These are phyloP conservation scores for Alternaria viburni DNA, from an alignment of 2,329 filamentous ascomycete genomes.

Conservation along the genomic window DNA sequence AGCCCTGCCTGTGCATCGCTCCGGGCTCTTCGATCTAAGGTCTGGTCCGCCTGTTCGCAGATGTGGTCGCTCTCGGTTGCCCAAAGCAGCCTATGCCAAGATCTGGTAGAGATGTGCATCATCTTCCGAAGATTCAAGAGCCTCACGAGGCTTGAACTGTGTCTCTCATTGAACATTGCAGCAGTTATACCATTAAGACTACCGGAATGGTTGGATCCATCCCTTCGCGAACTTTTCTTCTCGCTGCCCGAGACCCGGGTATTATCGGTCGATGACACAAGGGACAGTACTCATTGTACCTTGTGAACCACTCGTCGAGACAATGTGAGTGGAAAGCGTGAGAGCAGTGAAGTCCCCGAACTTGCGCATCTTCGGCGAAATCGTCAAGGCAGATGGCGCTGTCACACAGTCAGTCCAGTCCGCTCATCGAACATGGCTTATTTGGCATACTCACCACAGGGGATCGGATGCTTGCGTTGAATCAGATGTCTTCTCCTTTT, in stretches of 20 bases:
- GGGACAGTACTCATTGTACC: conserved; percentile 48
- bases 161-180: not conserved
- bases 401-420: conserved; percentile 4
- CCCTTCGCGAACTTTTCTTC: conserved; percentile 10
- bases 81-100: not conserved
- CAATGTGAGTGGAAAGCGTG: conserved; percentile 48
- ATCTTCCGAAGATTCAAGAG: not conserved
- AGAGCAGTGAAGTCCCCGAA: conserved; percentile 43
- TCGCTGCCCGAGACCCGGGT: conserved; percentile 24
- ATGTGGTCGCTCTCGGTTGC: not conserved
- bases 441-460: conserved; percentile 29
- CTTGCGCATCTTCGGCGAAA: conserved; percentile 40
- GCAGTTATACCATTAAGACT: conserved; percentile 31
- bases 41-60: not conserved
- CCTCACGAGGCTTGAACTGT: not conserved
- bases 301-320: conserved; percentile 47
- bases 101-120: not conserved
- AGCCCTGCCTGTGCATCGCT: not conserved
- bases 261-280: conserved; percentile 48
- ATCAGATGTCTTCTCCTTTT: conserved; percentile 28
- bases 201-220: conserved; percentile 21
- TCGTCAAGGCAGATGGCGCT: conserved; percentile 49
- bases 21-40: not conserved
- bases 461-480: conserved; percentile 23
- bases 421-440: not conserved